A percentile compares a stretch with the other conserved stretches of the same genome.
Evolutionary conservation across 768 basidiomycete genomes (phyloP).

Genomic region (Hortiboletus campestris): DNA sequence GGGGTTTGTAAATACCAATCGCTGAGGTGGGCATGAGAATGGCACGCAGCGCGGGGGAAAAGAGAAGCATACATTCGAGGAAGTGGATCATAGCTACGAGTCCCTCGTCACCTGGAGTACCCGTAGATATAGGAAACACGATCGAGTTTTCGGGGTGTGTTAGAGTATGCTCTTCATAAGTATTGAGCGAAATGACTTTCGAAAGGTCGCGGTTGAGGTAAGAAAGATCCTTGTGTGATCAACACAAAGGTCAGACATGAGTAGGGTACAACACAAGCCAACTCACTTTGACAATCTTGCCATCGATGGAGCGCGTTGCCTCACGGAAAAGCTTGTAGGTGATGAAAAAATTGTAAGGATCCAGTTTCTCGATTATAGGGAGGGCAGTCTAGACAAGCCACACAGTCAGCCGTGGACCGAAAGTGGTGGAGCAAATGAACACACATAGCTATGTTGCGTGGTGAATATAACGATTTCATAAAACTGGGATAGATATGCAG

Average conservation of each 20-base stretch:
- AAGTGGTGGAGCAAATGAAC: too few species aligned
- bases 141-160: too few species aligned
- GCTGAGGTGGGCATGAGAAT: constrained; percentile 44
- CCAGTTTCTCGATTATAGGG: constrained; percentile 89
- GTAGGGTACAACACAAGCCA: not conserved
- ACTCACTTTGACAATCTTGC: constrained; percentile 79
- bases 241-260: not conserved
- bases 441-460: constrained; percentile 80
- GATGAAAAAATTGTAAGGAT: constrained; percentile 89
- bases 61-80: constrained; percentile 69
- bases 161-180: too few species aligned
- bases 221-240: constrained; percentile 66
- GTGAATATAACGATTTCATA: constrained; percentile 98
- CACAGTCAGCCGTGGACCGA: not conserved
- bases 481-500: constrained; percentile 94
- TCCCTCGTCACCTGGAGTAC: constrained; percentile 69
- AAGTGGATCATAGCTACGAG: constrained; percentile 94
- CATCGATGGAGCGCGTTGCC: too few species aligned
- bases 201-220: too few species aligned
- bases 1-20: constrained; percentile 85
- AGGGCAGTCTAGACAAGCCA: constrained; percentile 65
- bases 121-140: constrained; percentile 82
- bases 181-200: too few species aligned
- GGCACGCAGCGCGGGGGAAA: not conserved
- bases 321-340: constrained; percentile 88